Evolutionary conservation across 441 rosid species (phyloP).

Genomic region (Bruguiera hainesii): DNA sequence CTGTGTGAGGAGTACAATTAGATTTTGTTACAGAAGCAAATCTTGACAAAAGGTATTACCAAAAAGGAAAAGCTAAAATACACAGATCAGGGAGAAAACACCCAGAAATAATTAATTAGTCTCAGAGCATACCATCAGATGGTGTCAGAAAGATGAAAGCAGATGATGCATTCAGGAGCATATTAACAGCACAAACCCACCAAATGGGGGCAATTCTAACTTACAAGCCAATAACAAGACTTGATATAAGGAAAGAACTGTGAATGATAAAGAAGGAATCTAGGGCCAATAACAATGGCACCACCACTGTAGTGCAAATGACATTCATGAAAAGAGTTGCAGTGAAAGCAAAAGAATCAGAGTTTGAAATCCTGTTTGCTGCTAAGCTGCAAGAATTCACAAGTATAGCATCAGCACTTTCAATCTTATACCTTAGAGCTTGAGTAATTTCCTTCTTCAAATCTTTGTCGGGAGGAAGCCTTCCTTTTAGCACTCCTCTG

Average conservation of each 20-base stretch:
- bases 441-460: conserved; percentile 81
- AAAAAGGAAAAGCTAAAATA: conserved; percentile 9
- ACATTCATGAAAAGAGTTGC: neutral
- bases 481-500: conserved; percentile 84
- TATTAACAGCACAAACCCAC: no score
- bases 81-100: no score
- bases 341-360: no score
- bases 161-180: no score
- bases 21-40: conserved; percentile 11
- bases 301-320: neutral
- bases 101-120: no score
- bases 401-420: neutral
- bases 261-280: neutral
- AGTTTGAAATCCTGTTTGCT: no score
- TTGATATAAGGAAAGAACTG: neutral
- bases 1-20: conserved; percentile 42
- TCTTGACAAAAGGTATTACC: conserved; percentile 1
- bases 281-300: neutral
- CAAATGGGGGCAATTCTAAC: neutral
- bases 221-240: neutral
- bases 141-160: no score
- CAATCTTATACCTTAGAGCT: conserved; percentile 54
- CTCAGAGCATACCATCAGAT: no score
- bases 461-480: conserved; percentile 90
- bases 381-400: no score